Evolutionary conservation across 306 rosid species (phyloP).

Genomic region (Castanopsis chinensis): DNA sequence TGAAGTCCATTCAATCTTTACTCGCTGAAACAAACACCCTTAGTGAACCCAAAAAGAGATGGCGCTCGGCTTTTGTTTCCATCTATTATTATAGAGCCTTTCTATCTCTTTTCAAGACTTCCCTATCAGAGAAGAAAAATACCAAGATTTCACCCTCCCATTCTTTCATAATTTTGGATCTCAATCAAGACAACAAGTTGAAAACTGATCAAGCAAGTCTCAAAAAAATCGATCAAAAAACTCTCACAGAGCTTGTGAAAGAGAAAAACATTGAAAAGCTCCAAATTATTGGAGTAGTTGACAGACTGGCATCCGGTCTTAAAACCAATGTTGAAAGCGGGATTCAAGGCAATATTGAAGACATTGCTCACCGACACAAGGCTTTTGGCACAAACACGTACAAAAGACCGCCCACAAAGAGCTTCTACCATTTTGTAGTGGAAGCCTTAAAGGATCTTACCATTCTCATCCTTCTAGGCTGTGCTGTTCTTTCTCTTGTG

Average conservation of each 20-base stretch:
- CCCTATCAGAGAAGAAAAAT: neutral
- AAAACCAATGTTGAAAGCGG: conserved; percentile 24
- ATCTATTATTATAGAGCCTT: conserved; percentile 41
- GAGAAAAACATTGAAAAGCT: conserved; percentile 27
- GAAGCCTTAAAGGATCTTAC: conserved; percentile 35
- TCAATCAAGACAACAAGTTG: neutral
- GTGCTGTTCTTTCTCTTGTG: conserved; percentile 42
- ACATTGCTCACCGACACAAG: neutral
- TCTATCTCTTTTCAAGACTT: neutral
- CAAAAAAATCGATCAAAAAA: conserved; percentile 1
- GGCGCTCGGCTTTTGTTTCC: conserved; percentile 38
- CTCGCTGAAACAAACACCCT: neutral
- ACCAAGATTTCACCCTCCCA: neutral
- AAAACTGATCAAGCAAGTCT: neutral
- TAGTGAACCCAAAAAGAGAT: conserved; percentile 13
- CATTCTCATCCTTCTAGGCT: conserved; percentile 29
- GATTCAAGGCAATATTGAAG: conserved; percentile 13
- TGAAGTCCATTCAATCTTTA: neutral
- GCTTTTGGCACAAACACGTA: conserved; percentile 22
- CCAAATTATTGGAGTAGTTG: conserved; percentile 24
- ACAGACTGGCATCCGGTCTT: conserved; percentile 28
- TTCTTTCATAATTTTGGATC: neutral
- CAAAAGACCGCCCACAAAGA: conserved; percentile 13
- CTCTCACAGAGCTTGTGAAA: conserved; percentile 30
- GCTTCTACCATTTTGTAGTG: conserved; percentile 21